Evolutionary conservation across 2,329 filamentous ascomycete genomes (phyloP).

Genomic region (Alternaria ethzedia): DNA sequence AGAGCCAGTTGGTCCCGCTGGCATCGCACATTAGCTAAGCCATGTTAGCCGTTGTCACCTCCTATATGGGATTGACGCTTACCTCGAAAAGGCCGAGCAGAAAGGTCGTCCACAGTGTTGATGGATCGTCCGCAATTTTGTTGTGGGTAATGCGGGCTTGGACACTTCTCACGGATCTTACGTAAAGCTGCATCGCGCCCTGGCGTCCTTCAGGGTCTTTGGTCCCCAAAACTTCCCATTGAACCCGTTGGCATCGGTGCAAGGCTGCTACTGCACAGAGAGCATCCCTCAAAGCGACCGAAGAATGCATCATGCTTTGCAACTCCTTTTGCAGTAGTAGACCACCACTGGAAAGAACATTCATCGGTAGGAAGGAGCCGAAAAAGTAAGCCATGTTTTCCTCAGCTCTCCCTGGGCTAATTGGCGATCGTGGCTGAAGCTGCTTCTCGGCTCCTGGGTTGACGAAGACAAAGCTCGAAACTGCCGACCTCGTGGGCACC

Average conservation of each 20-base stretch:
- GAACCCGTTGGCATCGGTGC: constrained; percentile 8
- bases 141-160: constrained; percentile 17
- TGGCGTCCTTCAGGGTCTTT: not conserved
- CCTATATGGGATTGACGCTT: not conserved
- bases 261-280: constrained; percentile 26
- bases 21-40: constrained; percentile 36
- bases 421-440: not conserved
- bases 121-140: constrained; percentile 19
- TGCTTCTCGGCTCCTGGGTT: not conserved
- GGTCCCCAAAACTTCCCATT: constrained; percentile 1
- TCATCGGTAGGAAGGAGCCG: constrained; percentile 29
- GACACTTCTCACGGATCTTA: constrained; percentile 20
- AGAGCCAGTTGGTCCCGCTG: constrained; percentile 34
- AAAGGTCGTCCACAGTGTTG: constrained; percentile 35
- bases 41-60: not conserved
- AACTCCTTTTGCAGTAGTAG: constrained; percentile 16
- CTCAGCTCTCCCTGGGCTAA: constrained; percentile 1
- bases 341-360: constrained; percentile 17
- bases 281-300: constrained; percentile 25
- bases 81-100: constrained; percentile 36
- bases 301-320: constrained; percentile 11
- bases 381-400: constrained; percentile 30
- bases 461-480: constrained; percentile 24
- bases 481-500: constrained; percentile 1
- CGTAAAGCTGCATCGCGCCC: constrained; percentile 23